These are phyloP conservation scores for Lodderomyces margitis DNA, from an alignment of 1,139 yeast species.

Conservation along the genomic window DNA sequence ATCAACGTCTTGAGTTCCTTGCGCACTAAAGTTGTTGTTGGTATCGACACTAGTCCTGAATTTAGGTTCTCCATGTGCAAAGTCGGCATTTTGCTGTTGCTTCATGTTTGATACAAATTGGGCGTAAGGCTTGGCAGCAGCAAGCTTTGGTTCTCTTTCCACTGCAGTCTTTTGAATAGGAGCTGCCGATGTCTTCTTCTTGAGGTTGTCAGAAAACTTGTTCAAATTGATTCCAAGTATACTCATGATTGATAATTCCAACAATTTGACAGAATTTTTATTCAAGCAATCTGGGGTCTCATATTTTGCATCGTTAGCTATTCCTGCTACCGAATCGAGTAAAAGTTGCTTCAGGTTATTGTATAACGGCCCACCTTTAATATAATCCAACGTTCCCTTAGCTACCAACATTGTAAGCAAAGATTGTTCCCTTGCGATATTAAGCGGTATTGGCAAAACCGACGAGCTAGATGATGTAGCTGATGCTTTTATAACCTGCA, in stretches of 20 bases:
- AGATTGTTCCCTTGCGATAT: constrained; percentile 67
- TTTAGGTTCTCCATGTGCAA: not conserved
- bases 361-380: constrained; percentile 78
- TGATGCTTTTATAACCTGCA: constrained; percentile 56
- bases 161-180: constrained; percentile 29
- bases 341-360: constrained; percentile 63
- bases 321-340: constrained; percentile 45
- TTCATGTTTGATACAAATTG: not conserved
- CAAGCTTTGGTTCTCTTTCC: constrained; percentile 17
- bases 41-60: not conserved
- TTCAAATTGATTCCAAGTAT: constrained; percentile 39
- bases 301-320: constrained; percentile 49
- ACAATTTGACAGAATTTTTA: constrained; percentile 49
- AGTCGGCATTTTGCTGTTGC: not conserved
- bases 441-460: constrained; percentile 65
- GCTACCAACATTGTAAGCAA: constrained; percentile 70
- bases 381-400: constrained; percentile 76
- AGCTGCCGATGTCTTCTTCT: constrained; percentile 20
- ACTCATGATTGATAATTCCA: constrained; percentile 58
- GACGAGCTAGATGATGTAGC: constrained; percentile 39
- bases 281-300: constrained; percentile 63
- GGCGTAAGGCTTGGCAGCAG: not conserved
- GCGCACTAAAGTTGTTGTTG: constrained; percentile 4
- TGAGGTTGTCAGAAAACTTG: constrained; percentile 14
- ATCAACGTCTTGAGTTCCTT: not conserved